phyloP scores from a whole-genome alignment of 208 protist genomes.

The Trypanosomatidae sp. region DNA sequence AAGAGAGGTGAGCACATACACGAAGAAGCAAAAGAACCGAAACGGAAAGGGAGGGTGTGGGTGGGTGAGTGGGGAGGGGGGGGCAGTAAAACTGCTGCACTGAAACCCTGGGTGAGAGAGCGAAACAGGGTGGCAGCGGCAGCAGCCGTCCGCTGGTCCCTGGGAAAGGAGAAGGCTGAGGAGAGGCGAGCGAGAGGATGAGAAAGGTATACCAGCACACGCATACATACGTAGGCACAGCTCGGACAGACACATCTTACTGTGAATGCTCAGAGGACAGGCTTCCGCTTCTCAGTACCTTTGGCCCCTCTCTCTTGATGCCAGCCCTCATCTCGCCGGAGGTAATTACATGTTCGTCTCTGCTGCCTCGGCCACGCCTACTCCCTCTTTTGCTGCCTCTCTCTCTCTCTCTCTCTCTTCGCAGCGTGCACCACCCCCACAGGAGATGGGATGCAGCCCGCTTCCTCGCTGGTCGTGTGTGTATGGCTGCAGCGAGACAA shows the following conservation, averaged over 20 bases:
- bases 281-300: not conserved
- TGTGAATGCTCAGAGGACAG: not conserved
- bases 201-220: not conserved
- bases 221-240: constrained; percentile 3
- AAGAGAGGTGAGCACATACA: not conserved
- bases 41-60: no score
- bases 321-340: not conserved
- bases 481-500: not conserved
- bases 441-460: not conserved
- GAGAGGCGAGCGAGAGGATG: not conserved
- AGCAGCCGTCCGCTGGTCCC: not conserved
- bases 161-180: constrained; percentile 4
- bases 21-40: not conserved
- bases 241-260: not conserved
- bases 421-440: not conserved
- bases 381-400: not conserved
- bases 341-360: not conserved
- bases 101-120: not conserved
- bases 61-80: not conserved
- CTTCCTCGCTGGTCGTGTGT: not conserved
- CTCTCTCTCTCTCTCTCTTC: not conserved
- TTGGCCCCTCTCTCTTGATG: not conserved
- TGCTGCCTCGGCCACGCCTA: not conserved
- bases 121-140: not conserved
- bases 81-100: not conserved